phyloP scores from a whole-genome alignment of 345 rosid species.

The Populus euphratica region DNA sequence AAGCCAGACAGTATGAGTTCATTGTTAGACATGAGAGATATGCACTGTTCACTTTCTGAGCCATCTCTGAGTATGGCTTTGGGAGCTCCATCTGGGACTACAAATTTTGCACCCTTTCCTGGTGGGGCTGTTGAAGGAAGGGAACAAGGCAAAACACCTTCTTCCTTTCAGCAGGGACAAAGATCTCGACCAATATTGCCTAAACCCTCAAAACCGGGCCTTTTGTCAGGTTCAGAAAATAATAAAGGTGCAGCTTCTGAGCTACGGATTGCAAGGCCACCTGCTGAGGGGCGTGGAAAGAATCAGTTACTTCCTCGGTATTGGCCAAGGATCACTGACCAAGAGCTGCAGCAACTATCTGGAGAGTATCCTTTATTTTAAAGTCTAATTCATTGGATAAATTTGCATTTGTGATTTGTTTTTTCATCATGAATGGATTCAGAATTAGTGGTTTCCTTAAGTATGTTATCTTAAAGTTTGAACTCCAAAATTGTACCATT shows the following conservation, averaged over 20 bases:
- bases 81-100: conserved; percentile 40
- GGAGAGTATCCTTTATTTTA: conserved; percentile 75
- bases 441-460: conserved; percentile 35
- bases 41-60: conserved; percentile 49
- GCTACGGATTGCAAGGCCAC: conserved; percentile 69
- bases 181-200: conserved; percentile 54
- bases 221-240: conserved; percentile 35
- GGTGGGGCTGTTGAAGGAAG: conserved; percentile 41
- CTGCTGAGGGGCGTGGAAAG: conserved; percentile 81
- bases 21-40: conserved; percentile 47
- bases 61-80: conserved; percentile 60
- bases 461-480: conserved; percentile 42
- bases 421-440: conserved; percentile 12
- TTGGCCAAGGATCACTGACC: conserved; percentile 93
- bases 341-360: conserved; percentile 80
- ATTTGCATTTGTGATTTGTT: conserved; percentile 8
- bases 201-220: conserved; percentile 45
- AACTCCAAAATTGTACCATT: conserved; percentile 77
- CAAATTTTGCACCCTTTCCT: conserved; percentile 38
- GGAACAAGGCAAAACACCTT: conserved; percentile 40
- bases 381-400: not conserved
- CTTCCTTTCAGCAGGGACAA: conserved; percentile 44
- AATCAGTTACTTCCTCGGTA: conserved; percentile 87
- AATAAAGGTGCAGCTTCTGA: conserved; percentile 44
- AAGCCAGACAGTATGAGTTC: conserved; percentile 38